These are phyloP conservation scores for Lepraria neglecta DNA, from an alignment of 495 filamentous ascomycete genomes.

Conservation along the genomic window DNA sequence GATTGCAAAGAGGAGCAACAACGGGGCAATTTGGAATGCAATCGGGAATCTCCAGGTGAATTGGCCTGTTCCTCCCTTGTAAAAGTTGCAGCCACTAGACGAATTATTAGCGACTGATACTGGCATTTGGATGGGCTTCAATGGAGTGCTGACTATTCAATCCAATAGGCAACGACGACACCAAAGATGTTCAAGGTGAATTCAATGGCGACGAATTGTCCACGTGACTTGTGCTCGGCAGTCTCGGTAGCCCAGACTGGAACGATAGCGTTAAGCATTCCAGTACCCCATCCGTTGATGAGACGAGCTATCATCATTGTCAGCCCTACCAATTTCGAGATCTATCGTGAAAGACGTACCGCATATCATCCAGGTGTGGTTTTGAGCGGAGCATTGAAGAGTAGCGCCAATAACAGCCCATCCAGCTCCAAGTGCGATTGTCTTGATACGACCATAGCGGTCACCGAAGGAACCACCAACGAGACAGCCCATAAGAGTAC, in stretches of 20 bases:
- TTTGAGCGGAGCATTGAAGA: conserved; percentile 58
- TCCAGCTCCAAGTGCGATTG: conserved; percentile 49
- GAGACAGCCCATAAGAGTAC: conserved; percentile 55
- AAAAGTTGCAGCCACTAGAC: conserved; percentile 48
- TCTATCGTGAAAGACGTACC: conserved; percentile 13
- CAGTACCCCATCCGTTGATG: conserved; percentile 67
- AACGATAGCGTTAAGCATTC: conserved; percentile 64
- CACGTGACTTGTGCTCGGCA: conserved; percentile 60
- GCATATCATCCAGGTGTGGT: conserved; percentile 66
- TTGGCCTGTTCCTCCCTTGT: conserved; percentile 48
- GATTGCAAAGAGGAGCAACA: conserved; percentile 45
- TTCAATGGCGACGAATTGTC: conserved; percentile 66
- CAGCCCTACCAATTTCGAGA: background rate
- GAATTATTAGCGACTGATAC: conserved; percentile 21
- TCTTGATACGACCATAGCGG: conserved; percentile 54
- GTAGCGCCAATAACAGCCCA: conserved; percentile 55
- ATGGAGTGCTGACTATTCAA: conserved; percentile 51
- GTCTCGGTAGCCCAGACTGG: conserved; percentile 68
- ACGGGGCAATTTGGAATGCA: conserved; percentile 62
- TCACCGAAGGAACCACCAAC: conserved; percentile 58
- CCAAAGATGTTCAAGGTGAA: conserved; percentile 71
- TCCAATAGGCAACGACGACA: conserved; percentile 67
- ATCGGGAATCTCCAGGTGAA: conserved; percentile 66
- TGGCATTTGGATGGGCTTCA: background rate
- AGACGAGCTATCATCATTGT: conserved; percentile 37